A percentile compares a stretch with the other conserved stretches of the same genome.
These are phyloP conservation scores for Millerozyma miso DNA, from an alignment of 805 yeast species.

Conservation along the genomic window DNA sequence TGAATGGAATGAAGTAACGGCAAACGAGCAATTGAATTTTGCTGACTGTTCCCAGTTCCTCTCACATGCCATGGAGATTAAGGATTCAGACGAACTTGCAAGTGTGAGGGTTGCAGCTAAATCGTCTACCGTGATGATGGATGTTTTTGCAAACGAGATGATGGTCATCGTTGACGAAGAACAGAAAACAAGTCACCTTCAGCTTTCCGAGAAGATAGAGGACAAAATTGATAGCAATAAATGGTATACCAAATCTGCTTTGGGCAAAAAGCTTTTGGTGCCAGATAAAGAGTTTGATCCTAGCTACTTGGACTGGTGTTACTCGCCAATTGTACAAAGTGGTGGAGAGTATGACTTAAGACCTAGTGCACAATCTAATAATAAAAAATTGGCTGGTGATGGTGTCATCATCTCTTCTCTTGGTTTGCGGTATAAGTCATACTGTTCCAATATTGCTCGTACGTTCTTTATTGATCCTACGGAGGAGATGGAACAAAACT, in stretches of 20 bases:
- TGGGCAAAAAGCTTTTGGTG: slow-evolving; percentile 53
- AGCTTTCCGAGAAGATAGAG: slow-evolving; percentile 72
- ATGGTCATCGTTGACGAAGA: slow-evolving; percentile 85
- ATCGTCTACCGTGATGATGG: slow-evolving; percentile 75
- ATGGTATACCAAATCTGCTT: slow-evolving; percentile 52
- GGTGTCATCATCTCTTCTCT: slow-evolving; percentile 81
- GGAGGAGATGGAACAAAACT: slow-evolving; percentile 69
- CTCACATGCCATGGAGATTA: slow-evolving; percentile 57
- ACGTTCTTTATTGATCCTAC: slow-evolving; percentile 90
- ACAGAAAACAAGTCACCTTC: slow-evolving; percentile 63
- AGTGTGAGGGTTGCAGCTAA: slow-evolving; percentile 67
- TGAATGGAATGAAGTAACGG: slow-evolving; percentile 61
- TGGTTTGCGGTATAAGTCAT: slow-evolving; percentile 82
- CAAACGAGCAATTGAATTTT: slow-evolving; percentile 30
- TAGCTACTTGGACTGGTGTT: slow-evolving; percentile 85
- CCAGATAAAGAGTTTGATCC: slow-evolving; percentile 59
- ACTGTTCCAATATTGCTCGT: slow-evolving; percentile 84
- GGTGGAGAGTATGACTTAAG: slow-evolving; percentile 81
- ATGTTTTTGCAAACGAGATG: slow-evolving; percentile 82
- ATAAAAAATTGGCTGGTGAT: slow-evolving; percentile 55
- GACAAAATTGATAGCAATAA: slow-evolving; percentile 71
- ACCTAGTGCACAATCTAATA: slow-evolving; percentile 76
- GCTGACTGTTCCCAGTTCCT: slow-evolving; percentile 51
- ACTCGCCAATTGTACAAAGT: slow-evolving; percentile 85
- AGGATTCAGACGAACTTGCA: slow-evolving; percentile 75